These are phyloP conservation scores for Closterium sp. DNA, from an alignment of 139 green algal species.

Conservation along the genomic window DNA sequence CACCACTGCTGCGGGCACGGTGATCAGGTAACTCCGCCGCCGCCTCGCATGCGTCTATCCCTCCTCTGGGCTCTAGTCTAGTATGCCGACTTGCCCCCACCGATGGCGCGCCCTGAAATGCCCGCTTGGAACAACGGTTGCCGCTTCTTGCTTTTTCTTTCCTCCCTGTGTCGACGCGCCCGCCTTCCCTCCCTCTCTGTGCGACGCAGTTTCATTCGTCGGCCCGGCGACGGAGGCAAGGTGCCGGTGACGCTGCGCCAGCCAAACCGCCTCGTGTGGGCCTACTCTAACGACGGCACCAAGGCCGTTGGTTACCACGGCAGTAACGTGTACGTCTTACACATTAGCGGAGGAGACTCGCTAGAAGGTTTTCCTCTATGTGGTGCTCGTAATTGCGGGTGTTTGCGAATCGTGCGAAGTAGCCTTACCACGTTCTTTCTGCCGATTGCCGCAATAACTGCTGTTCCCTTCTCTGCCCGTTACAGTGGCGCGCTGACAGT, in stretches of 20 bases:
- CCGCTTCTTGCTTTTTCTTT: too few species aligned
- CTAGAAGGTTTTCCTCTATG: too few species aligned
- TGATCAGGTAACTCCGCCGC: not conserved
- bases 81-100: not conserved
- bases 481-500: not conserved
- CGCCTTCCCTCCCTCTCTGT: too few species aligned
- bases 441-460: not conserved
- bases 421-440: too few species aligned
- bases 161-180: too few species aligned
- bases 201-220: not conserved
- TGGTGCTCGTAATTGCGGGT: too few species aligned
- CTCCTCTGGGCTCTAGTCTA: not conserved
- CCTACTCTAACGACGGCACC: not conserved
- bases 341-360: not conserved
- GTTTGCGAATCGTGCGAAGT: not conserved
- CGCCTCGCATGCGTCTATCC: not conserved
- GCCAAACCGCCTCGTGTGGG: not conserved
- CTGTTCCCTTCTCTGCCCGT: not conserved
- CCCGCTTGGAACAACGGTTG: too few species aligned
- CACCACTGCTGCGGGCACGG: not conserved
- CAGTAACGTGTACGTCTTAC: not conserved
- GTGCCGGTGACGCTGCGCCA: not conserved
- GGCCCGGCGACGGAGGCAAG: not conserved
- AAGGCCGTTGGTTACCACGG: not conserved
- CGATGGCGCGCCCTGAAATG: too few species aligned